phyloP scores from a whole-genome alignment of 2,329 filamentous ascomycete genomes.

The Thermoascus crustaceus region DNA sequence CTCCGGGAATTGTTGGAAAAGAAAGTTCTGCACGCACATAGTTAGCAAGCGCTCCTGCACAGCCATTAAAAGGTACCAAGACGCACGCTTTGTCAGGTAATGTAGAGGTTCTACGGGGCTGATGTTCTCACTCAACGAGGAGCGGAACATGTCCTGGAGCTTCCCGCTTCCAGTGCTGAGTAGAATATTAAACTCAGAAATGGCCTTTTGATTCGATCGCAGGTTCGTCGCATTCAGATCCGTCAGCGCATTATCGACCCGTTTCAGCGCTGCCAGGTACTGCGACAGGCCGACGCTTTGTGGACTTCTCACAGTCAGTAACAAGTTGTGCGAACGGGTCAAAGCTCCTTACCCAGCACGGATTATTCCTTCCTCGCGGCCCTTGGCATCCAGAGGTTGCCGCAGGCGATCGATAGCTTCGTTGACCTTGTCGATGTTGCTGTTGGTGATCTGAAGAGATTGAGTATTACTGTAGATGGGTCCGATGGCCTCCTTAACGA shows the following conservation, averaged over 20 bases:
- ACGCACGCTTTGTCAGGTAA: constrained; percentile 77
- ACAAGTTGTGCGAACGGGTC: neutral
- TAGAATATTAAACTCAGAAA: constrained; percentile 68
- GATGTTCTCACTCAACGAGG: constrained; percentile 69
- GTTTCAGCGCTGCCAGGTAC: constrained; percentile 83
- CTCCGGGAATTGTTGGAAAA: constrained; percentile 72
- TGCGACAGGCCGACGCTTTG: constrained; percentile 71
- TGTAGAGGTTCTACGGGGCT: constrained; percentile 79
- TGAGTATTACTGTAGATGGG: constrained; percentile 90
- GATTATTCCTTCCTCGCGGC: constrained; percentile 85
- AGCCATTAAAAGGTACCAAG: constrained; percentile 1
- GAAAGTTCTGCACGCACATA: constrained; percentile 44
- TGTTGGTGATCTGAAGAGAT: constrained; percentile 75
- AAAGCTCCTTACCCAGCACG: constrained; percentile 55
- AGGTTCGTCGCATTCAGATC: constrained; percentile 88
- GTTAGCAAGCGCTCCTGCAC: constrained; percentile 9
- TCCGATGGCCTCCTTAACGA: constrained; percentile 82
- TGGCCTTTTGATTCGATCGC: constrained; percentile 82
- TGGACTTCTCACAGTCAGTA: constrained; percentile 44
- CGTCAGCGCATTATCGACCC: constrained; percentile 72
- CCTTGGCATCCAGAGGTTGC: constrained; percentile 86
- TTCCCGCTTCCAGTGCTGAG: constrained; percentile 72
- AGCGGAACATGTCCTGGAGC: constrained; percentile 75
- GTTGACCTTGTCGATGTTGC: constrained; percentile 80
- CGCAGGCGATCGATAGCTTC: constrained; percentile 80